These are phyloP conservation scores for Ramaria sp. DNA, from an alignment of 768 basidiomycete genomes.

Conservation along the genomic window DNA sequence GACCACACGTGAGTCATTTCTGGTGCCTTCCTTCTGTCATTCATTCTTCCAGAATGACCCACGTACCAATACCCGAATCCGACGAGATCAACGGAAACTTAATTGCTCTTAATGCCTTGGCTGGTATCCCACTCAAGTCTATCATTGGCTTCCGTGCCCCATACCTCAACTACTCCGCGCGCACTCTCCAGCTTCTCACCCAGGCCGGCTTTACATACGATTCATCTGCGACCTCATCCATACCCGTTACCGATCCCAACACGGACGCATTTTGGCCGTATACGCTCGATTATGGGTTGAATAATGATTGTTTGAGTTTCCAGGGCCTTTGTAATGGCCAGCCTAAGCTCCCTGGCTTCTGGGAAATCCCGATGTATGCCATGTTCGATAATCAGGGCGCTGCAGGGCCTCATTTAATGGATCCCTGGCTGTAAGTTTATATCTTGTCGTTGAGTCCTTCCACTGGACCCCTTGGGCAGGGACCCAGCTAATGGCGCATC, in stretches of 20 bases:
- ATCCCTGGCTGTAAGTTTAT: constrained; percentile 59
- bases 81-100: constrained; percentile 72
- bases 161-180: constrained; percentile 51
- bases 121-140: constrained; percentile 56
- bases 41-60: constrained; percentile 50
- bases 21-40: not conserved
- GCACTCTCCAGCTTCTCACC: constrained; percentile 49
- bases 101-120: constrained; percentile 65
- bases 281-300: constrained; percentile 68
- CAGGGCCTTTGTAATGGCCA: constrained; percentile 51
- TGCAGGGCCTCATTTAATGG: constrained; percentile 61
- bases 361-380: constrained; percentile 81
- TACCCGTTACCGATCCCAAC: constrained; percentile 50
- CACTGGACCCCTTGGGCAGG: constrained; percentile 17
- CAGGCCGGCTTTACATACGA: constrained; percentile 61
- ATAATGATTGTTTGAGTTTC: constrained; percentile 60
- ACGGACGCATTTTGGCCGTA: constrained; percentile 83
- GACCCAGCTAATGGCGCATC: constrained; percentile 44
- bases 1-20: constrained; percentile 49
- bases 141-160: constrained; percentile 73
- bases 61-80: constrained; percentile 49
- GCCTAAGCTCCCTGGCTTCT: constrained; percentile 64
- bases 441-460: not conserved
- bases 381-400: constrained; percentile 52
- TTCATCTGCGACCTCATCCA: constrained; percentile 45